Evolutionary conservation across 2,329 filamentous ascomycete species (phyloP).

Genomic region (Lasiodiplodia gonubiensis): DNA sequence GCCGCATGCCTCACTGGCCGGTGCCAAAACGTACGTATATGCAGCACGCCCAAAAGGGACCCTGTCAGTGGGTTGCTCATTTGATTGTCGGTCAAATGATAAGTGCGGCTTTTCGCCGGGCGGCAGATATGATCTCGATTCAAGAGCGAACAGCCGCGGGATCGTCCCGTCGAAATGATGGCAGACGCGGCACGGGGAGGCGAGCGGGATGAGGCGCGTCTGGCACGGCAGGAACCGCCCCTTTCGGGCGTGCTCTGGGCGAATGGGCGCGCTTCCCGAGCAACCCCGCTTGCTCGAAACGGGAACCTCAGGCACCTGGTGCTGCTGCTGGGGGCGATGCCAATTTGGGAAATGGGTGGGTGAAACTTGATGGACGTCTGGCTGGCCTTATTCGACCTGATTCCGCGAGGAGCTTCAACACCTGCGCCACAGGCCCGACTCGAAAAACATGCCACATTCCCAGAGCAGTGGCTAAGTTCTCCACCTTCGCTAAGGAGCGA

Average conservation of each 20-base stretch:
- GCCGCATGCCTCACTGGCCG: background rate
- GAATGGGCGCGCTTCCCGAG: background rate
- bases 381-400: background rate
- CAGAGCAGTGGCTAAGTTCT: constrained; percentile 4
- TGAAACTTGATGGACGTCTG: background rate
- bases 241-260: background rate
- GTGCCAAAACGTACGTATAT: background rate
- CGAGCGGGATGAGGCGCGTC: background rate
- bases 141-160: background rate
- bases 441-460: constrained; percentile 10
- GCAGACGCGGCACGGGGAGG: background rate
- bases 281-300: background rate
- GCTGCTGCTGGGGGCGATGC: too few species aligned
- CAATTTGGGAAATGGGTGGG: background rate
- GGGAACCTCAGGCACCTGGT: background rate
- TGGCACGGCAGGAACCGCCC: constrained; percentile 9
- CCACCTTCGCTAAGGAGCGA: background rate
- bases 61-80: background rate
- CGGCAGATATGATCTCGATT: background rate
- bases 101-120: background rate
- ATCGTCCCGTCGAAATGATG: constrained; percentile 12
- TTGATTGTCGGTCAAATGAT: background rate
- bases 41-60: background rate
- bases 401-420: background rate
- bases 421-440: background rate